Conservation (phyloP, 306 rosid genomes). For the Pyrus betulifolia region DNA sequence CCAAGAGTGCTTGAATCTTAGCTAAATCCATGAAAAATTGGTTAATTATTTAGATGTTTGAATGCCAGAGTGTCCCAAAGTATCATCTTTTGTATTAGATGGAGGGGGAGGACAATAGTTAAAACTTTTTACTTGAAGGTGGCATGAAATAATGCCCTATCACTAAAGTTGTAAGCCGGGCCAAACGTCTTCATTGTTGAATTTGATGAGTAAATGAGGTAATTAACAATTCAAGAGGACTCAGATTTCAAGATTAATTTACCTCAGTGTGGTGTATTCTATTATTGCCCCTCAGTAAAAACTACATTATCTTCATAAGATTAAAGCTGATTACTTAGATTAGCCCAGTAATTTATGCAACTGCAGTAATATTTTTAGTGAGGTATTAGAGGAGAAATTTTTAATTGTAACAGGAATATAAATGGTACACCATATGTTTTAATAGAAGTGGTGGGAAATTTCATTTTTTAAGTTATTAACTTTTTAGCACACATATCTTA, state of each 20-base stretch:
- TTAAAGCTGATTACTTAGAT: background rate
- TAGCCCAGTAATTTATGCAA: background rate
- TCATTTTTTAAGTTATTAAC: no score
- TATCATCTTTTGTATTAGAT: background rate
- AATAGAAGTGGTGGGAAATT: no score
- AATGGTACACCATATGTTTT: no score
- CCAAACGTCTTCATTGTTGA: conserved; percentile 30
- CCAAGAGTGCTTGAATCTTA: background rate
- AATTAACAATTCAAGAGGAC: conserved; percentile 27
- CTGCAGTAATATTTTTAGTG: background rate
- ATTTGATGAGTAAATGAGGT: conserved; percentile 31
- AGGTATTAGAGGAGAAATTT: background rate
- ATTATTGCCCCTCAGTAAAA: conserved; percentile 18
- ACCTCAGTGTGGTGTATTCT: conserved; percentile 15
- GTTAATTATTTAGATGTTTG: background rate
- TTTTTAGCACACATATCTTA: no score
- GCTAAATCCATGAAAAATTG: background rate
- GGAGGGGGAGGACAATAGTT: background rate
- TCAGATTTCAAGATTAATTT: conserved; percentile 22
- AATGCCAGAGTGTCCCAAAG: background rate
- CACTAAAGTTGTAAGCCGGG: conserved; percentile 8
- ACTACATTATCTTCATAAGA: conserved; percentile 23
- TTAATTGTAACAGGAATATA: rapidly evolving
- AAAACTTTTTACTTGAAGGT: conserved; percentile 1
- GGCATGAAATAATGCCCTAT: conserved; percentile 21